phyloP scores from a whole-genome alignment of 441 rosid genomes.

The Eutrema salsugineum region DNA sequence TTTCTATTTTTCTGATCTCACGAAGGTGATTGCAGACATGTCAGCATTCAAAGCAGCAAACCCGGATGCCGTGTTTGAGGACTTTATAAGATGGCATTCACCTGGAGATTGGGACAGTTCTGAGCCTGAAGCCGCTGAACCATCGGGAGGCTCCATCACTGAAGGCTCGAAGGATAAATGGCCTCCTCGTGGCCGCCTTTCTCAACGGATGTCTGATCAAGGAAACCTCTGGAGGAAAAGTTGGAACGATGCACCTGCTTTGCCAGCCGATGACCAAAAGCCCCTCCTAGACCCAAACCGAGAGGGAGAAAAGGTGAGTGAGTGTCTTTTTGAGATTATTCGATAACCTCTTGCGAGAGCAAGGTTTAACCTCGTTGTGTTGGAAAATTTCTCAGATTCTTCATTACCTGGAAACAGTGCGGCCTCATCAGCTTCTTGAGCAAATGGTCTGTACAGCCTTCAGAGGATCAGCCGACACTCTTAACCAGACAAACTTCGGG shows the following conservation, averaged over 20 bases:
- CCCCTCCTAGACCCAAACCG: conserved; percentile 84
- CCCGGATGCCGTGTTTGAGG: conserved; percentile 91
- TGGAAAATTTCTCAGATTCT: conserved; percentile 53
- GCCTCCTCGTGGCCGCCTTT: conserved; percentile 94
- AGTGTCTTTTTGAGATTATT: not conserved
- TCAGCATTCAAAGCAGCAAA: conserved; percentile 99
- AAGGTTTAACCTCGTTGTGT: conserved; percentile 11
- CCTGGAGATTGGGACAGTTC: conserved; percentile 91
- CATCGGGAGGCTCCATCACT: conserved; percentile 34
- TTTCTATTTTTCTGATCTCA: conserved; percentile 10
- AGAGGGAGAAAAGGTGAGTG: conserved; percentile 99
- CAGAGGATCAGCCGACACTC: conserved; percentile 93
- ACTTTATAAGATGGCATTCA: conserved; percentile 99
- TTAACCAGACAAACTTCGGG: conserved; percentile 72
- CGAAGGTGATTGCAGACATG: conserved; percentile 61
- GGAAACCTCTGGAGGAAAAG: conserved; percentile 91
- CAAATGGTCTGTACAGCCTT: conserved; percentile 98
- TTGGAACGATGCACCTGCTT: conserved; percentile 88
- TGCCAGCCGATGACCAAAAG: conserved; percentile 84
- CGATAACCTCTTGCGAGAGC: not conserved
- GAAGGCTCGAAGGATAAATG: conserved; percentile 47
- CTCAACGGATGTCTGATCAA: conserved; percentile 87
- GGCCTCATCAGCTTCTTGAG: conserved; percentile 89
- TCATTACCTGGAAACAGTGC: conserved; percentile 92
- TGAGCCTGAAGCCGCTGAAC: conserved; percentile 37